Percentiles rank a stretch among this genome's conserved stretches.
Conservation (phyloP, 1,139 yeast genomes). For the Kluyveromyces sp. region DNA sequence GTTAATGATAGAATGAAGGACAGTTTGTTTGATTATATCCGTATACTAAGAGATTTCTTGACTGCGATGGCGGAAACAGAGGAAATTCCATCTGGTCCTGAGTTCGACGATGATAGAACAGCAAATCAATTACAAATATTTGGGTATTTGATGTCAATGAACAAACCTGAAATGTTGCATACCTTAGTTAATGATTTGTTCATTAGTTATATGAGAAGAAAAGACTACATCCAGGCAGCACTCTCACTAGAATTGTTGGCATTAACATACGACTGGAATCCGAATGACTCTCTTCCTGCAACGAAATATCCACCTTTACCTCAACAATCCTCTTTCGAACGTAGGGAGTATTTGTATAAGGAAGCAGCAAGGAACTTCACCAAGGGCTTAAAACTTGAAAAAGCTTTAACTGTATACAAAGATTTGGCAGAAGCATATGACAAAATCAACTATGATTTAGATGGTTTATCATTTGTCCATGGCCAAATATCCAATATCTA, state of each 20-base stretch:
- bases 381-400: slow-evolving; percentile 66
- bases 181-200: slow-evolving; percentile 71
- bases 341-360: slow-evolving; percentile 67
- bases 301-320: slow-evolving; percentile 67
- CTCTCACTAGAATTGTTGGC: slow-evolving; percentile 72
- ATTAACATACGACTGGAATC: slow-evolving; percentile 70
- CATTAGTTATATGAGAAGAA: slow-evolving; percentile 52
- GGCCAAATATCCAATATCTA: slow-evolving; percentile 62
- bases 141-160: slow-evolving; percentile 69
- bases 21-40: slow-evolving; percentile 45
- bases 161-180: slow-evolving; percentile 73
- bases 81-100: slow-evolving; percentile 73
- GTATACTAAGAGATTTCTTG: slow-evolving; percentile 55
- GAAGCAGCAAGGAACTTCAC: slow-evolving; percentile 66
- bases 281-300: slow-evolving; percentile 47
- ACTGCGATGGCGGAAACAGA: slow-evolving; percentile 60
- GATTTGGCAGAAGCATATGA: slow-evolving; percentile 73
- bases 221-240: slow-evolving; percentile 75
- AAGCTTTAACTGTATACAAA: slow-evolving; percentile 70
- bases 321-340: slow-evolving; percentile 68
- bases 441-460: slow-evolving; percentile 64
- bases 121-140: slow-evolving; percentile 73
- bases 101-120: slow-evolving; percentile 80
- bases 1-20: slow-evolving; percentile 60
- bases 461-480: slow-evolving; percentile 69